Conservation (phyloP, 2,329 filamentous ascomycete species). For the Alternaria burnsii region DNA sequence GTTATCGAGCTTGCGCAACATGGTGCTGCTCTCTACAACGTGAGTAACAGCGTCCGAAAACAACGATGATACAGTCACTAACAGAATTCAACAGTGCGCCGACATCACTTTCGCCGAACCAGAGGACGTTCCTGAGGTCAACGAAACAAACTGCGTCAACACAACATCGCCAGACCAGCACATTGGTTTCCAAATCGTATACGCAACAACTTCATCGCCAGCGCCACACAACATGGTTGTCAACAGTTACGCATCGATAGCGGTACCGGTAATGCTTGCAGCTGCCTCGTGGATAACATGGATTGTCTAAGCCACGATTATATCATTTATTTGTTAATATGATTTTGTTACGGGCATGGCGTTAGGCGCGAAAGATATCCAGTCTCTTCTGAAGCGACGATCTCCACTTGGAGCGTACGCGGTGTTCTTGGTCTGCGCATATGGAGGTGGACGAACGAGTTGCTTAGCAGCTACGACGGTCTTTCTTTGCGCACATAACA, state of each 20-base stretch:
- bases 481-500: not conserved
- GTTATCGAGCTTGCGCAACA: slow-evolving; percentile 84
- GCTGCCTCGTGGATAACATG: slow-evolving; percentile 41
- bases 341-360: slow-evolving; percentile 19
- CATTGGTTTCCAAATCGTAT: slow-evolving; percentile 79
- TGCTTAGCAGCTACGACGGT: not conserved
- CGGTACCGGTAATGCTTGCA: slow-evolving; percentile 39
- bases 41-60: slow-evolving; percentile 54
- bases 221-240: slow-evolving; percentile 36
- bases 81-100: slow-evolving; percentile 72
- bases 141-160: slow-evolving; percentile 87
- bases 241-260: slow-evolving; percentile 38
- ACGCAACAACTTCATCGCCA: slow-evolving; percentile 60
- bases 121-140: slow-evolving; percentile 77
- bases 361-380: slow-evolving; percentile 35
- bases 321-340: slow-evolving; percentile 11
- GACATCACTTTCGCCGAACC: slow-evolving; percentile 92
- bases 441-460: not conserved
- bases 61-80: slow-evolving; percentile 1
- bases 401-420: slow-evolving; percentile 12
- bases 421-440: not conserved
- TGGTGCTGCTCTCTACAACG: slow-evolving; percentile 82
- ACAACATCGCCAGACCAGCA: slow-evolving; percentile 59
- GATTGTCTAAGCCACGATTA: slow-evolving; percentile 14
- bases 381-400: slow-evolving; percentile 12